Evolutionary conservation across 805 yeast species (phyloP).

Genomic region (Ogataea methanolica): DNA sequence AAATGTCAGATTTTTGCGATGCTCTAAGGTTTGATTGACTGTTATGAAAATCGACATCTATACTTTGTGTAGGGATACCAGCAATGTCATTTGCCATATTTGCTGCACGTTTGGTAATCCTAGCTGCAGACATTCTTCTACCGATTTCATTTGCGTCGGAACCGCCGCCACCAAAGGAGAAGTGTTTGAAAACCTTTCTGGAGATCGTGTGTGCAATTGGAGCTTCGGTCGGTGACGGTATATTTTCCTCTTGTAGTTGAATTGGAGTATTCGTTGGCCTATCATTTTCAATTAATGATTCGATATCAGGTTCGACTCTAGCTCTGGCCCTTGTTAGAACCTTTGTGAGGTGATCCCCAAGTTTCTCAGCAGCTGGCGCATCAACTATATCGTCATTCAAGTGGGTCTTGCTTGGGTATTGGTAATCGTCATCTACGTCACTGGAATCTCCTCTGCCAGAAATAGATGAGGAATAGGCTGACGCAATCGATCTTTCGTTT

Average conservation of each 20-base stretch:
- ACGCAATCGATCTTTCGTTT: conserved; percentile 56
- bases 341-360: conserved; percentile 21
- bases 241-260: background rate
- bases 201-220: conserved; percentile 2
- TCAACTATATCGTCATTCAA: conserved; percentile 22
- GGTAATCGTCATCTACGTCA: background rate
- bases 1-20: background rate
- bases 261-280: background rate
- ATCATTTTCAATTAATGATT: conserved; percentile 10
- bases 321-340: conserved; percentile 22
- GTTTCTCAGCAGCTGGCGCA: conserved; percentile 20
- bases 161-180: conserved; percentile 29
- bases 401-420: conserved; percentile 1
- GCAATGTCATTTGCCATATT: conserved; percentile 41
- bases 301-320: conserved; percentile 19
- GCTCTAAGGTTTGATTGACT: background rate
- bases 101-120: conserved; percentile 39
- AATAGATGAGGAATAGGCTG: conserved; percentile 17
- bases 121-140: conserved; percentile 31
- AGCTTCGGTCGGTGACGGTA: background rate
- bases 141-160: conserved; percentile 27
- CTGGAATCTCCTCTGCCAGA: background rate
- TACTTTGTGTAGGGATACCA: conserved; percentile 32
- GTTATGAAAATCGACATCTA: conserved; percentile 8
- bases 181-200: conserved; percentile 21